Base-by-base conservation (phyloP, 441 rosid genomes). In the Eruca vesicaria region DNA sequence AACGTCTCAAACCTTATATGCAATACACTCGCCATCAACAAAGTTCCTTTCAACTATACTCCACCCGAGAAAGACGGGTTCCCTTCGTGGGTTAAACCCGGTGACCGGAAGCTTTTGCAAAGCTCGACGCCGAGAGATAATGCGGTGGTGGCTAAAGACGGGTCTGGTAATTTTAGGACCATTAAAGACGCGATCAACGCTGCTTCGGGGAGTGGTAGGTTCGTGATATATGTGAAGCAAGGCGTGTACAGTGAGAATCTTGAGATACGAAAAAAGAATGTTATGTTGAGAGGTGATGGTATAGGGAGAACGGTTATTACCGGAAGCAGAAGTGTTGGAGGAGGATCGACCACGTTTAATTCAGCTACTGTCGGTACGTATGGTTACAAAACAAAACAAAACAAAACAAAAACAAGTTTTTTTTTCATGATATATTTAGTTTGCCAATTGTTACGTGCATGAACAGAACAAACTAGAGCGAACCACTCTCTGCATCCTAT, bases 311-410 rank as follows among this genome's bases (percentile, higher is more conserved):
- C 91, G 0, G 85, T 87, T 38, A 79, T 89, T 55, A 87, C 89
- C 18, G 91, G 91, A 2, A 89, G 89, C 76, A 83, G 75, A 80
- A 89, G 93, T 63, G 93, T 89, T n/a, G 87, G 88, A 2, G 84
- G 89, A 70, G 91, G 93, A 20, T n/a, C 85, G 61, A 84, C 91
- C 20, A 84, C 91, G 38, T 89, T 87, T 76, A 83, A 78, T 3
- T 87, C 93, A 12, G 89, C 91, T 12, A 89, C 88, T 6, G 85
- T 89, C 43, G 87, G 93, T 87, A 63, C 80, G 90, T 73, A 23
- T 35, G 38, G 19, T 71, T 65, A 66, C 63, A 71, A 57, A 26
- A 26, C 14, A 52, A 52, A 52, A 52, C 3, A 23, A 23, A 23
- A n/a, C n/a, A n/a, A n/a, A n/a, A 53, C 1, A 4, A 3, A 4